Evolutionary conservation across 2,329 filamentous ascomycete species (phyloP).

Genomic region (Fusarium sp.): DNA sequence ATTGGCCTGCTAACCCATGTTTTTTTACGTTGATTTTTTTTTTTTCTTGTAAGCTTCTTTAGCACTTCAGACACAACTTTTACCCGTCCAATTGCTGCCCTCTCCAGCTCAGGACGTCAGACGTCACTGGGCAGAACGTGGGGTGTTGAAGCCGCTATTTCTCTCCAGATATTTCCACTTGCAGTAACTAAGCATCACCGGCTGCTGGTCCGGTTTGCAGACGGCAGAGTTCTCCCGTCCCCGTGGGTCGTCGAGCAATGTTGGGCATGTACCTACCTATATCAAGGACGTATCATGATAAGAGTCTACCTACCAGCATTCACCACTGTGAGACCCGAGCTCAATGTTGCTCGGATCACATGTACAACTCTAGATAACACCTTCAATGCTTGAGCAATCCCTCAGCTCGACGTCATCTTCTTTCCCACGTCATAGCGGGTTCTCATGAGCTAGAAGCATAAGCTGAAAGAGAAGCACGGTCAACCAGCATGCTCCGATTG

Average conservation of each 20-base stretch:
- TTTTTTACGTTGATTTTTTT: slow-evolving; percentile 4
- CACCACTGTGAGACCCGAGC: not conserved
- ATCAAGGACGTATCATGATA: not conserved
- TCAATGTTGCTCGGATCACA: not conserved
- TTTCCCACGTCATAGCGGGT: not conserved
- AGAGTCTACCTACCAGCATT: not conserved
- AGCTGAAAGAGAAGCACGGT: not conserved
- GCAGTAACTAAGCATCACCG: slow-evolving; percentile 8
- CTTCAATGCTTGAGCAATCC: not conserved
- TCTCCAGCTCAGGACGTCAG: slow-evolving; percentile 1
- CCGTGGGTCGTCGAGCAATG: not conserved
- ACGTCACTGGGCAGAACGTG: slow-evolving; percentile 28
- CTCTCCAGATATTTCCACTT: slow-evolving; percentile 35
- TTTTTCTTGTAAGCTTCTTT: not conserved
- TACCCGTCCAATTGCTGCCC: slow-evolving; percentile 24
- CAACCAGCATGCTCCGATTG: slow-evolving; percentile 8
- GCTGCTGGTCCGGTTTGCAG: not conserved
- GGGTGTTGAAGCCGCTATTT: slow-evolving; percentile 7
- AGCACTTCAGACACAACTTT: not conserved
- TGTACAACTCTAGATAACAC: not conserved
- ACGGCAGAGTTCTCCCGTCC: not conserved
- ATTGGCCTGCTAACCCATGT: slow-evolving; percentile 11
- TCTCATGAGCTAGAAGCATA: not conserved
- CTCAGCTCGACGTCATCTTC: not conserved
- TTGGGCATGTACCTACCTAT: not conserved